Evolutionary conservation across 306 rosid species (phyloP).

Genomic region (Argentina anserina): DNA sequence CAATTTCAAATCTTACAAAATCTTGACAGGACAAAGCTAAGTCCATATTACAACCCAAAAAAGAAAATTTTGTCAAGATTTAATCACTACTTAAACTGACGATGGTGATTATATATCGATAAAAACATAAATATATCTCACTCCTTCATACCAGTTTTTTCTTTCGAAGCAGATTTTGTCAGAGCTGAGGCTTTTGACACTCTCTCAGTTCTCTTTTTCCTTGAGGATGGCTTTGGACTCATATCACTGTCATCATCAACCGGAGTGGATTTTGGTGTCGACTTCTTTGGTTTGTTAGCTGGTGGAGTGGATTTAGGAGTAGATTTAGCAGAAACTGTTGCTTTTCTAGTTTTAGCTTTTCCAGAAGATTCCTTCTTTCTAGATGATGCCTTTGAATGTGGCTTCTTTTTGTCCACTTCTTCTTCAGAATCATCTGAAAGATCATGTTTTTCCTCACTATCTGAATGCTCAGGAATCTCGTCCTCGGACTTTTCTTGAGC

Average conservation of each 20-base stretch:
- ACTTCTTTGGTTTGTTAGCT: constrained; percentile 49
- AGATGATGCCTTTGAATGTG: constrained; percentile 44
- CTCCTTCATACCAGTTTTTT: constrained; percentile 58
- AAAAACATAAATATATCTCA: not conserved
- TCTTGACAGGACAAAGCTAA: constrained; percentile 3
- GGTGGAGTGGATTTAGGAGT: constrained; percentile 54
- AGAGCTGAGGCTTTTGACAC: constrained; percentile 44
- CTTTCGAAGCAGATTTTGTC: constrained; percentile 58
- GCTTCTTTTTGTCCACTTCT: constrained; percentile 37
- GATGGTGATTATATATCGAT: not conserved
- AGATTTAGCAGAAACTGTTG: constrained; percentile 38
- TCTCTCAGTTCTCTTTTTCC: constrained; percentile 69
- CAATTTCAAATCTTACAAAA: not conserved
- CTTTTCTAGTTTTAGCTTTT: constrained; percentile 55
- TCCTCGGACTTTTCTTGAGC: constrained; percentile 71
- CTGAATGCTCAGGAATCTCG: constrained; percentile 56
- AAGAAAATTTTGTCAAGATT: not conserved
- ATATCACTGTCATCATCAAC: constrained; percentile 54
- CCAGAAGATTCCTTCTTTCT: constrained; percentile 59
- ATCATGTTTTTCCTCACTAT: constrained; percentile 61
- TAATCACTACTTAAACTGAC: not conserved
- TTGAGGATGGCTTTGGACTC: constrained; percentile 80
- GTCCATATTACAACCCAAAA: not conserved
- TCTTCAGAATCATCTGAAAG: constrained; percentile 63
- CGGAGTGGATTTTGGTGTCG: constrained; percentile 40